Evolutionary conservation across 225 moss, liverwort and hornwort species (phyloP).

Genomic region (Pseudoscleropodium purum): DNA sequence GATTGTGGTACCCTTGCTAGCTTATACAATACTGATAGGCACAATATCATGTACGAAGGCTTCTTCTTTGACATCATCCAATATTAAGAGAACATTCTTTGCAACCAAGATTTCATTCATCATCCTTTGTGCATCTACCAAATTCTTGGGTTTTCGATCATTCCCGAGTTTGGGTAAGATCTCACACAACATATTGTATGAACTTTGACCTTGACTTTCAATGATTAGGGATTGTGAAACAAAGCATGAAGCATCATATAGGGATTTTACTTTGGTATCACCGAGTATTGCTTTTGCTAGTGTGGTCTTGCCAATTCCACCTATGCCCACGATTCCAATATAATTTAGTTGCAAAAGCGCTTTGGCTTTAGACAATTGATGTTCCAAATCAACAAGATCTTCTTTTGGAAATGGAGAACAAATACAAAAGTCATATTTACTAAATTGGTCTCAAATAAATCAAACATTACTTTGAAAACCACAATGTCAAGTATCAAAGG

Average conservation of each 20-base stretch:
- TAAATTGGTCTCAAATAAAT: too few relatives aligned
- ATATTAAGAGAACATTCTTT: neutral
- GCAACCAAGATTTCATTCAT: neutral
- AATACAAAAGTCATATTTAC: neutral
- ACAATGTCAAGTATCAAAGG: neutral
- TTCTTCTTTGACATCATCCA: neutral
- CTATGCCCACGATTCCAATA: neutral
- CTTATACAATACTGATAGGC: neutral
- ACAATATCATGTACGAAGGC: neutral
- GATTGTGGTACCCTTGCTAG: neutral
- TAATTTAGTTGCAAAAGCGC: neutral
- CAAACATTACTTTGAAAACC: neutral
- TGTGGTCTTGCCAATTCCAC: neutral
- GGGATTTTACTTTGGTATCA: accelerated
- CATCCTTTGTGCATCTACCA: neutral
- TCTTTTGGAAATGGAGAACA: neutral
- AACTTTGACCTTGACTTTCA: too few relatives aligned
- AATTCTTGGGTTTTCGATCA: neutral
- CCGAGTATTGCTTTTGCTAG: neutral
- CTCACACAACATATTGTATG: neutral
- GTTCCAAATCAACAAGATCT: neutral
- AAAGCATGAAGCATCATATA: neutral
- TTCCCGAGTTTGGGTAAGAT: neutral
- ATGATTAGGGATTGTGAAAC: neutral
- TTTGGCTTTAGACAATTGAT: neutral